A percentile compares a stretch with the other conserved stretches of the same genome.
Conservation (phyloP, 1,139 yeast species). For the Ashbya aceris region DNA sequence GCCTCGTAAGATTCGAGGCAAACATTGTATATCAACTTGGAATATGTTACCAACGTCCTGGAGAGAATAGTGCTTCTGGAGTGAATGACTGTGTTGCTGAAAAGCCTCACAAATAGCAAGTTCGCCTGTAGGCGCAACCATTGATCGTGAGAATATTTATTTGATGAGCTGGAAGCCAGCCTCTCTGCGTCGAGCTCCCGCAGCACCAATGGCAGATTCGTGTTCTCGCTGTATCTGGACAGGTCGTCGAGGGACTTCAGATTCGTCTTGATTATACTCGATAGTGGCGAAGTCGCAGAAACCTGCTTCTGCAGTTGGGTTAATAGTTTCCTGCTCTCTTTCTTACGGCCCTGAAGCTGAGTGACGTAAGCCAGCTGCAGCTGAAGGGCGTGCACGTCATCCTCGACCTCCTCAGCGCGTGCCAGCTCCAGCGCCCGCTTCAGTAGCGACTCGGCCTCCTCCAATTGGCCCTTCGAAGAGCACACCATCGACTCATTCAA, state of each 20-base stretch:
- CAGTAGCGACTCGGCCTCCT: constrained; percentile 40
- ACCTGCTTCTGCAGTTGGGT: constrained; percentile 23
- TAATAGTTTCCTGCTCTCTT: constrained; percentile 38
- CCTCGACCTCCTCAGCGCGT: constrained; percentile 21
- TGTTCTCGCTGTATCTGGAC: constrained; percentile 21
- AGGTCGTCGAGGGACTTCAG: constrained; percentile 20
- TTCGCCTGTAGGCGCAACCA: constrained; percentile 20
- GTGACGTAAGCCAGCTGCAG: constrained; percentile 64
- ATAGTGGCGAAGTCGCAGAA: constrained; percentile 21
- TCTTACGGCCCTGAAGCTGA: constrained; percentile 38
- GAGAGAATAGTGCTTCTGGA: constrained; percentile 15
- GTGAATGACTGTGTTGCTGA: constrained; percentile 18
- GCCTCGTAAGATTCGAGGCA: constrained; percentile 23
- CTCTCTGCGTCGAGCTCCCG: constrained; percentile 29
- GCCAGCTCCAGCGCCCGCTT: constrained; percentile 39
- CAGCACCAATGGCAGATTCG: constrained; percentile 19
- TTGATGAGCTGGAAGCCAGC: constrained; percentile 15
- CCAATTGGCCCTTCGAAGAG: constrained; percentile 30
- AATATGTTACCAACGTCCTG: constrained; percentile 18
- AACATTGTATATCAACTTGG: constrained; percentile 20
- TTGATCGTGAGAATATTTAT: constrained; percentile 22
- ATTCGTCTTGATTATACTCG: constrained; percentile 27
- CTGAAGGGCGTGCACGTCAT: constrained; percentile 34
- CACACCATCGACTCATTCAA: constrained; percentile 63
- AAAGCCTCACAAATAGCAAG: constrained; percentile 18